Evolutionary conservation across 192 early-diverging fungal species (phyloP), one percentile per base, ranked within the genome.

Genomic region (Tieghemiomyces parasiticus): DNA sequence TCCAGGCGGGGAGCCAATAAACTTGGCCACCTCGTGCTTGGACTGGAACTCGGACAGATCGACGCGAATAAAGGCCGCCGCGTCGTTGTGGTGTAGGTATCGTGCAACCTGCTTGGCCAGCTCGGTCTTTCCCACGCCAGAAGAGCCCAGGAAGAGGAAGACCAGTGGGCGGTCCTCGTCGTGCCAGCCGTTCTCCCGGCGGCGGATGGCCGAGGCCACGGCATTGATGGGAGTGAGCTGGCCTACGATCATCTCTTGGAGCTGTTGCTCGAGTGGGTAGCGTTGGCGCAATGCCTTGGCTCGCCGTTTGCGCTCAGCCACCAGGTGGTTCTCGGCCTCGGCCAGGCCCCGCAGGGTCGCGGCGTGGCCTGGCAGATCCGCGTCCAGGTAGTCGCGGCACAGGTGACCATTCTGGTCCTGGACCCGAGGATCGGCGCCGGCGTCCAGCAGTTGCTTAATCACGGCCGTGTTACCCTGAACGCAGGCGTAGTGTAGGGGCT

Each of bases 151-250:
- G 34, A 73, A 73, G 46, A 73, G 60, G 35, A 73, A 73, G 0
- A 74, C 72, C 46, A 74, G 61, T 16, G 72, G 72, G 42, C 70
- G 69, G 14, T 74, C 72, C 30, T 71, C 69, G 61, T 74, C 72
- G 45, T 74, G 72, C 72, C 72, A 74, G 19, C 72, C 72, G 59
- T 74, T 74, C 45, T 74, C 69, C 51, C 71, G 70, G 25, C 72
- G 62, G 20, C 72, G 63, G 44, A 74, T 74, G 1, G 72, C 72
- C 49, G 65, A 67, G 25, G 72, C 72, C 25, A 74, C 62, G 3
- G 70, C 69, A 61, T 65, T 64, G 20, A 71, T 74, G 12, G 72
- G 72, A 13, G 68, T 70, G 25, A 67, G 51, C 46, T 74, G 72
- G 10, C 72, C 72, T 14, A 74, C 69, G 46, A 74, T 71, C 28